Base-by-base conservation (phyloP, 352 stramenopile species). In the Pythium sp. region DNA sequence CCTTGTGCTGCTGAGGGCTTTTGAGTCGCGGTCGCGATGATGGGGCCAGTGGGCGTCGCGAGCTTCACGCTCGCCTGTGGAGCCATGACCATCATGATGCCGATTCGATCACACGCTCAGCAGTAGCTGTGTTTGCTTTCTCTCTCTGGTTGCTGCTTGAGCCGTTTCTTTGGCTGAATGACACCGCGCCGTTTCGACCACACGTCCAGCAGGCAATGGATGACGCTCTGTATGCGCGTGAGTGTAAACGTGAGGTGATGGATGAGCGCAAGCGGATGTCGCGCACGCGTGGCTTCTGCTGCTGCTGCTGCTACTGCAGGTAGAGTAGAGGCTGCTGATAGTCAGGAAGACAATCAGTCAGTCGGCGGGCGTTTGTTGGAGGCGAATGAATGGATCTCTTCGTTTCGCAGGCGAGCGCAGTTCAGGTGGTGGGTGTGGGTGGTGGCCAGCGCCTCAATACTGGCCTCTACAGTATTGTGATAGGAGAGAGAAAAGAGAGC, bases 61-160 rank as follows among this genome's bases (percentile, higher is more conserved):
- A 67, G 36, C 36, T 30, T 38, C 22, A 62, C 63, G 26, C 34
- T 56, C 36, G 63, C 51, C 34, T 49, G 41, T 9, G 63, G 53
- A 20, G 63, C 20, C 63, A 68, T 68, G 36, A 68, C 54, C 63
- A 68, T 68, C 63, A 68, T 68, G 18, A n/a, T 62, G 8, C 7
- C 1, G 8, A 3, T 26, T 14, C 32, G n/a, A 24, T 63, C 41
- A n/a, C 41, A 9, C 41, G 18, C 41, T 49, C 18, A 49, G n/a
- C 47, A 15, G 47, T 6, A 26, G 18, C 46, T 46, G 38, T 46
- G 3, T 46, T 20, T 20, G 14, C 32, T 36, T 9, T 36, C 32
- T 36, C 32, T 36, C 1, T 38, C 14, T 18, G 15, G 15, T 3
- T n/a, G 41, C n/a, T 18, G 15, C 41, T 49, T n/a, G 15, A 22